Percentiles rank a stretch among this genome's conserved stretches.
Conservation (phyloP, 305 asterid genomes). For the Plantago lanceolata region DNA sequence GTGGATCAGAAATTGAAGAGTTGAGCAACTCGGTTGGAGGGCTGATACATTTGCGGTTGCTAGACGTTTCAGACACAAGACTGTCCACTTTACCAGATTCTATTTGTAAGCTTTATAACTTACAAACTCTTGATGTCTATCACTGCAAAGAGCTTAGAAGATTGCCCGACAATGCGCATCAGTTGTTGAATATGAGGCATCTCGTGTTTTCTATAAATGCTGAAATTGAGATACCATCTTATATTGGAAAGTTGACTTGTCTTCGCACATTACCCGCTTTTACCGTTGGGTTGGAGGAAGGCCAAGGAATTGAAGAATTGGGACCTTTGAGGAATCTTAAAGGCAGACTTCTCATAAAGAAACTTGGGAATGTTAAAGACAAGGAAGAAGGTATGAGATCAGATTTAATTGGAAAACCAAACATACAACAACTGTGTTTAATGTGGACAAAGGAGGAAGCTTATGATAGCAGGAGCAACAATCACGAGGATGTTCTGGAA, state of each 20-base stretch:
- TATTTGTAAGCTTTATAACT: too few relatives aligned
- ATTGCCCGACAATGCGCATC: not conserved
- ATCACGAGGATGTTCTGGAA: constrained; percentile 24
- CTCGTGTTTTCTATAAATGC: not conserved
- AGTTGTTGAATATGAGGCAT: not conserved
- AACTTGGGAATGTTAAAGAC: not conserved
- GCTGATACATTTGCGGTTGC: too few relatives aligned
- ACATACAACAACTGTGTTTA: not conserved
- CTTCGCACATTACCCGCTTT: not conserved
- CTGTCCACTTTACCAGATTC: too few relatives aligned
- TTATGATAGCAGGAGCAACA: too few relatives aligned
- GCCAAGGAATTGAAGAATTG: not conserved
- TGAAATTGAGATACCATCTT: not conserved
- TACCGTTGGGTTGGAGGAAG: not conserved
- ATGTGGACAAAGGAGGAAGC: not conserved
- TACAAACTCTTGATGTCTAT: too few relatives aligned
- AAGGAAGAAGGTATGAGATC: constrained; percentile 2
- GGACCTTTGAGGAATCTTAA: constrained; percentile 8
- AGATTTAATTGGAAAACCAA: not conserved
- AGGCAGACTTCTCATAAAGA: not conserved
- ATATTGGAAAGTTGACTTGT: not conserved
- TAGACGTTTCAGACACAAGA: too few relatives aligned
- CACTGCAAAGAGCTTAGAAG: not conserved
- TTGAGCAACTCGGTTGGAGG: too few relatives aligned
- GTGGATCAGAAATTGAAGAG: too few relatives aligned